These are phyloP conservation scores for Ophiostoma perfectum DNA, from an alignment of 2,329 filamentous ascomycete species.

Conservation along the genomic window DNA sequence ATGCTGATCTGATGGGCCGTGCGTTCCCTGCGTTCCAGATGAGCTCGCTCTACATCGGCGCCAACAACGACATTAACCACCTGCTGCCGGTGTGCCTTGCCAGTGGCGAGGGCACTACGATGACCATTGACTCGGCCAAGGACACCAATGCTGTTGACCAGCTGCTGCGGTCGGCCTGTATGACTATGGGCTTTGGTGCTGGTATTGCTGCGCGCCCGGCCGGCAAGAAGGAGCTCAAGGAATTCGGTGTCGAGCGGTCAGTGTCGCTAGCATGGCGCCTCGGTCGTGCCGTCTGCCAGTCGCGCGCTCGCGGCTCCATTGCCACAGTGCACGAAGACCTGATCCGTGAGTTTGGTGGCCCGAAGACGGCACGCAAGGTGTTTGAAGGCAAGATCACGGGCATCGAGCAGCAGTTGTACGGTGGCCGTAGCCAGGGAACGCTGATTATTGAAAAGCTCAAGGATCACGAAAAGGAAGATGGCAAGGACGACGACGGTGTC, in stretches of 20 bases:
- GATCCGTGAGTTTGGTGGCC: constrained; percentile 44
- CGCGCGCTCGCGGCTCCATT: constrained; percentile 41
- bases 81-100: constrained; percentile 29
- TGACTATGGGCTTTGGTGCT: constrained; percentile 39
- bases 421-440: constrained; percentile 46
- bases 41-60: constrained; percentile 23
- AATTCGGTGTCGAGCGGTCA: constrained; percentile 35
- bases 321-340: constrained; percentile 44
- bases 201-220: constrained; percentile 34
- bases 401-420: constrained; percentile 45
- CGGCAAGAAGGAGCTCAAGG: constrained; percentile 32
- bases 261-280: constrained; percentile 41
- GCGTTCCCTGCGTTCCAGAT: constrained; percentile 30
- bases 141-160: constrained; percentile 41
- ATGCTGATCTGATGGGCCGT: constrained; percentile 38
- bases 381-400: constrained; percentile 50
- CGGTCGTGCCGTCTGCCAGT: constrained; percentile 49
- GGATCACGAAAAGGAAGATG: constrained; percentile 22
- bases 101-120: constrained; percentile 35
- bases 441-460: constrained; percentile 29
- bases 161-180: constrained; percentile 37
- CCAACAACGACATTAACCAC: constrained; percentile 23
- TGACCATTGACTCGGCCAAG: constrained; percentile 16
- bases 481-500: background rate
- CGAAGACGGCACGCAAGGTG: constrained; percentile 42